Conservation (phyloP, 176 grass and related monocot genomes). For the Ampelocalamus luodianensis region DNA sequence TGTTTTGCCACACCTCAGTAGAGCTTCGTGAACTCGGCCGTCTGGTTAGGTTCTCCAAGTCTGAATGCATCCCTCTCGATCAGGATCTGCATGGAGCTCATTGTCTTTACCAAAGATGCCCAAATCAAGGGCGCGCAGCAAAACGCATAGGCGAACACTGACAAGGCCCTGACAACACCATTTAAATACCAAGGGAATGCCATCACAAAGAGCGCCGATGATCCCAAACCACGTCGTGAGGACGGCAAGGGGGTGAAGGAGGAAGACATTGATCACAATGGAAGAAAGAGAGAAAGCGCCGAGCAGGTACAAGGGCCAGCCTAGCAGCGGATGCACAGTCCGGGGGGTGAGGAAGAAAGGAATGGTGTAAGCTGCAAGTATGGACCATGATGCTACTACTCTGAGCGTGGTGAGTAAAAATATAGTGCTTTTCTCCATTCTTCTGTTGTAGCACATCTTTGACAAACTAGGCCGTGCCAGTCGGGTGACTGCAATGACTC, state of each 20-base stretch:
- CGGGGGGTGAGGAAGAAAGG: constrained; percentile 86
- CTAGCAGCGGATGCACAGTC: constrained; percentile 79
- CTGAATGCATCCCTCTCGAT: constrained; percentile 81
- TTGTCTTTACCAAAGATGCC: constrained; percentile 68
- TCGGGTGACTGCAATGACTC: constrained; percentile 64
- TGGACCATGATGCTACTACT: constrained; percentile 62
- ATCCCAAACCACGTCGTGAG: constrained; percentile 71
- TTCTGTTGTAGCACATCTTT: constrained; percentile 85
- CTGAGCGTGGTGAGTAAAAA: constrained; percentile 68
- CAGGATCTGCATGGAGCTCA: constrained; percentile 63
- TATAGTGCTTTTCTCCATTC: constrained; percentile 68
- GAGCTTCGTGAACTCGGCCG: constrained; percentile 73
- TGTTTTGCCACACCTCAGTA: constrained; percentile 55
- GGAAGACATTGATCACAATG: constrained; percentile 76
- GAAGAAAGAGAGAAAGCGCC: constrained; percentile 67
- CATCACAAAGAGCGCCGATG: constrained; percentile 75
- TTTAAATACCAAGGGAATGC: constrained; percentile 86
- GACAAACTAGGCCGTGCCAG: constrained; percentile 71
- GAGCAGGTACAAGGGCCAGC: constrained; percentile 85
- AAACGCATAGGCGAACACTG: constrained; percentile 64
- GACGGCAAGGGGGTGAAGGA: constrained; percentile 60
- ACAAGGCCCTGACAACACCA: constrained; percentile 71
- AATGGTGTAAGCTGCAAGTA: constrained; percentile 72
- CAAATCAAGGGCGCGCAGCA: constrained; percentile 75
- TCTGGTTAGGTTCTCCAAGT: constrained; percentile 70